Percentiles rank a stretch among this genome's conserved stretches.
Evolutionary conservation across 2,329 filamentous ascomycete species (phyloP).

Genomic region (Cyanodermella asteris): DNA sequence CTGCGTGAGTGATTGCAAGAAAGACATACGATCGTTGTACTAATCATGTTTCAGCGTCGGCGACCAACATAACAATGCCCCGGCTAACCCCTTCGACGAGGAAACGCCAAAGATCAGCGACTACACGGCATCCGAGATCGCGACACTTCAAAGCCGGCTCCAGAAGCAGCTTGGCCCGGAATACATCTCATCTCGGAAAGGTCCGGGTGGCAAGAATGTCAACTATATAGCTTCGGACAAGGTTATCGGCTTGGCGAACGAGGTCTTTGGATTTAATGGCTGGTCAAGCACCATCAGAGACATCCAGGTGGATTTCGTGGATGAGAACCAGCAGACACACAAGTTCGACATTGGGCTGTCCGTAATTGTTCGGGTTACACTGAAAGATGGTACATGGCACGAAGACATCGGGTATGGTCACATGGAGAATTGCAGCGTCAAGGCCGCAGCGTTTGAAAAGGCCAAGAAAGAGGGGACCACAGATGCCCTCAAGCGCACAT

Average conservation of each 20-base stretch:
- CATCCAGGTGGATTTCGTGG: conserved; percentile 82
- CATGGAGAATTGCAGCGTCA: conserved; percentile 88
- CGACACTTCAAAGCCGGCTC: conserved; percentile 63
- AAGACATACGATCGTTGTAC: conserved; percentile 3
- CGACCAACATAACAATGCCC: conserved; percentile 28
- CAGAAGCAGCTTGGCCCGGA: conserved; percentile 91
- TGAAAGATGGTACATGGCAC: conserved; percentile 87
- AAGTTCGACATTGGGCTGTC: conserved; percentile 72
- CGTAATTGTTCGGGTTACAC: conserved; percentile 72
- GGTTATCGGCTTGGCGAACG: conserved; percentile 82
- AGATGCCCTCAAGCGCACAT: conserved; percentile 70
- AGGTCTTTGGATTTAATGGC: conserved; percentile 91
- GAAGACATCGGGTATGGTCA: conserved; percentile 95
- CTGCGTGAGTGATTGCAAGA: neutral
- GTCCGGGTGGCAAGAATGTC: conserved; percentile 65
- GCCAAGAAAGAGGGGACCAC: conserved; percentile 97
- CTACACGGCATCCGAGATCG: conserved; percentile 80
- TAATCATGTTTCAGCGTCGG: no score
- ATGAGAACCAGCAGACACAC: conserved; percentile 56
- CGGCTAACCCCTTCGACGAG: conserved; percentile 64
- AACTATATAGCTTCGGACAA: conserved; percentile 95
- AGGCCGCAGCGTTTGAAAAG: conserved; percentile 91
- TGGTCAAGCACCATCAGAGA: conserved; percentile 95
- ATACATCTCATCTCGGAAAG: conserved; percentile 72
- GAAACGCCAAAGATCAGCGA: conserved; percentile 43